A percentile compares a stretch with the other conserved stretches of the same genome.
These are phyloP conservation scores for Coccomyxa sp. DNA, from an alignment of 139 green algal species.

Conservation along the genomic window DNA sequence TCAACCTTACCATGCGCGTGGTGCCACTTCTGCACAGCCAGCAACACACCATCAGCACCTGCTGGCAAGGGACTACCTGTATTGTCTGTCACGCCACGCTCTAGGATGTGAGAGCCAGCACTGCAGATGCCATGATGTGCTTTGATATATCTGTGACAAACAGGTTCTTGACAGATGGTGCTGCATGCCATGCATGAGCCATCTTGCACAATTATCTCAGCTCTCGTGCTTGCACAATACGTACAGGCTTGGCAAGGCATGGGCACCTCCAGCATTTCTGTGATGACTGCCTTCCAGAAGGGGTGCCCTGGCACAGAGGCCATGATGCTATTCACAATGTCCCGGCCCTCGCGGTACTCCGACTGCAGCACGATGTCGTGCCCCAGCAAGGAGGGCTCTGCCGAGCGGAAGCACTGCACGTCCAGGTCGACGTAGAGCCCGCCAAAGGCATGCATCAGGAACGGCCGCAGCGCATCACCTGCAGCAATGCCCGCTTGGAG, in stretches of 20 bases:
- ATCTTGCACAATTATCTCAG: no score
- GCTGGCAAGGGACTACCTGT: no score
- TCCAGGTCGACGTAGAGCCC: constrained; percentile 49
- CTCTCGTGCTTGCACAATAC: no score
- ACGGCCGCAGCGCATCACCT: constrained; percentile 32
- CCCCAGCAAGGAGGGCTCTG: constrained; percentile 9
- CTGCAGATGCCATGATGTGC: no score
- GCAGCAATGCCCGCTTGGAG: no score
- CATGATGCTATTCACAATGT: constrained; percentile 45
- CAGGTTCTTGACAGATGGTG: no score
- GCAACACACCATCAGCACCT: no score
- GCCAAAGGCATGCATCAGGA: constrained; percentile 44
- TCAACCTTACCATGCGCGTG: neutral
- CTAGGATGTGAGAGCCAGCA: no score
- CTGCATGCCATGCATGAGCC: no score
- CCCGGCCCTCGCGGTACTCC: constrained; percentile 14
- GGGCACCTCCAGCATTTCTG: neutral
- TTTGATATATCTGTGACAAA: no score
- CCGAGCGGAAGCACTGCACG: constrained; percentile 32
- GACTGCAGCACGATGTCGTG: constrained; percentile 25
- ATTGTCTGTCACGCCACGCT: no score
- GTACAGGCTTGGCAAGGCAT: no score
- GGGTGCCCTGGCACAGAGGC: constrained; percentile 33
- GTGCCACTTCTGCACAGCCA: neutral
- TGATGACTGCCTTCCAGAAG: constrained; percentile 22